These are phyloP conservation scores for Alternaria viburni DNA, from an alignment of 2,329 filamentous ascomycete genomes.

Conservation along the genomic window DNA sequence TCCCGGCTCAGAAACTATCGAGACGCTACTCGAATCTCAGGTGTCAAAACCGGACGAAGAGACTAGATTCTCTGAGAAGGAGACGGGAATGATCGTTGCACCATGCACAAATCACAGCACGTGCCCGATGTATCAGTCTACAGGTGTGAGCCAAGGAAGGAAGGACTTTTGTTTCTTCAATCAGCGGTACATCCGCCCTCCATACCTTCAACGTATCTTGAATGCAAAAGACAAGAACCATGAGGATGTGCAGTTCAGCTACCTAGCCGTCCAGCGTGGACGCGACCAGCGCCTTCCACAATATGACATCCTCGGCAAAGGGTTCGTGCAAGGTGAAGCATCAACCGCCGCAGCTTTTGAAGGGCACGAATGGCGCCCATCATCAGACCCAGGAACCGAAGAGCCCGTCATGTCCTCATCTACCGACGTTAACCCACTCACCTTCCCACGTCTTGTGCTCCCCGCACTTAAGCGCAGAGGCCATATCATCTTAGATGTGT, in stretches of 20 bases:
- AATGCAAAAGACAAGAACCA: constrained; percentile 75
- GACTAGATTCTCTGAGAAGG: constrained; percentile 53
- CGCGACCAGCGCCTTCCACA: constrained; percentile 59
- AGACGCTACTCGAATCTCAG: constrained; percentile 46
- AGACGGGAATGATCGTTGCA: constrained; percentile 67
- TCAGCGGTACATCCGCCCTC: constrained; percentile 85
- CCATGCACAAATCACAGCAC: constrained; percentile 84
- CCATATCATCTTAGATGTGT: constrained; percentile 88
- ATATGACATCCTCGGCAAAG: constrained; percentile 39
- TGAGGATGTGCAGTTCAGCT: constrained; percentile 90
- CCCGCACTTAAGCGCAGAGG: constrained; percentile 85
- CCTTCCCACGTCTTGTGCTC: constrained; percentile 78
- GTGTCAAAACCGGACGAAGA: constrained; percentile 47
- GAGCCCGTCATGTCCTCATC: constrained; percentile 41
- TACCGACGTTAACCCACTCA: constrained; percentile 58
- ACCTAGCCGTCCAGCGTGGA: constrained; percentile 83
- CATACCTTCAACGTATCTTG: constrained; percentile 79
- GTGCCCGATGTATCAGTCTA: constrained; percentile 85
- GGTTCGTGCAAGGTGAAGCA: constrained; percentile 58
- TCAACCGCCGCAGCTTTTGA: constrained; percentile 72
- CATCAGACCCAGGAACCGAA: constrained; percentile 3
- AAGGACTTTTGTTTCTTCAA: constrained; percentile 92
- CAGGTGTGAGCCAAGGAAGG: constrained; percentile 73
- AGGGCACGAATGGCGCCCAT: constrained; percentile 63
- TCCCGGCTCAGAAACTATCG: constrained; percentile 58